Base-by-base conservation (phyloP, 192 early-diverging fungal species). In the Dimargaris cristalligena region DNA sequence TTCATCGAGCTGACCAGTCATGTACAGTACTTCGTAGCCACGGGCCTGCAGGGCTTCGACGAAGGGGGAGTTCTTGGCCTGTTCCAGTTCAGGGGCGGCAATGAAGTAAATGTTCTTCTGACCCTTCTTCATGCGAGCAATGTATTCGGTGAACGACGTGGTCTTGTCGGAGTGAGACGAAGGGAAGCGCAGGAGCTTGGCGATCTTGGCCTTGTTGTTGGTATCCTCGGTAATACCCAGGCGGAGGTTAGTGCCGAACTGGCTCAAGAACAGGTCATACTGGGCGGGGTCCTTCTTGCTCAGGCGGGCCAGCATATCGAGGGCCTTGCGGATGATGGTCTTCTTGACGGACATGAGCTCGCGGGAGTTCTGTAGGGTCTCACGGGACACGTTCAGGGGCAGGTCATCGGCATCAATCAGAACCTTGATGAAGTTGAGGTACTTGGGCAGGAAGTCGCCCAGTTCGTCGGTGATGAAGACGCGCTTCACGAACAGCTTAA, bases 381-480 rank as follows among this genome's bases (percentile, higher is more conserved):
- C 96, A 58, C 96, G 84, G 6, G 94, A 97, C 20, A 99, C 91
- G 61, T 97, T 97, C 49, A 99, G 74, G n/a, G 96, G 94, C 58
- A 97, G 71, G 64, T 99, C 94, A 67, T 97, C 93, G 1, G 89
- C 85, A 74, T 99, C 96, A 14, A 99, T 85, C 44, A 99, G 70
- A 38, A 88, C 96, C 71, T 86, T 84, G 64, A 99, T 60, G 73
- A 99, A 99, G n/a, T 76, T 74, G 26, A 97, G 78, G 80, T 83
- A 99, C 59, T 83, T 78, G 46, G 96, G 94, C 58, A 97, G 68
- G 55, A 99, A 85, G 34, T 89, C 86, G 44, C 65, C 63, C 38
- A 84, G 75, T 34, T 96, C 94, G 52, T 97, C 90, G 52, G 93
- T 95, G 63, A 99, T 97, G 68, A 97, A 94, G 14, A 99, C 92